Conservation (phyloP, 2,329 filamentous ascomycete species). For the Epichloe coenophiala region DNA sequence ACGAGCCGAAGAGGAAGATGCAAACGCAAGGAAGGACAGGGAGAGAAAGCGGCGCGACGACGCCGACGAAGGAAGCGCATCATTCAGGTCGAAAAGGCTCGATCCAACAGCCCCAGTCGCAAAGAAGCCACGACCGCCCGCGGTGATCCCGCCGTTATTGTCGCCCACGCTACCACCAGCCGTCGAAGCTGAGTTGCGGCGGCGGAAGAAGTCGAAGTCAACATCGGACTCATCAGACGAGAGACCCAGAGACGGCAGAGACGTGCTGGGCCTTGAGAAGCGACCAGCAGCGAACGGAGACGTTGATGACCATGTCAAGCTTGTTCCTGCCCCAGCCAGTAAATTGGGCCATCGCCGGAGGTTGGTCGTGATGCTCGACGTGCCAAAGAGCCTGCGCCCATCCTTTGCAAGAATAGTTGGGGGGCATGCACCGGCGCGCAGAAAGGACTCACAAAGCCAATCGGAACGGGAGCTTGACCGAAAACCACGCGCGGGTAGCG, state of each 20-base stretch:
- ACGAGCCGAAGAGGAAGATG: conserved; percentile 12
- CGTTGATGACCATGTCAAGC: conserved; percentile 15
- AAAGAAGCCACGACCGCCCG: conserved; percentile 25
- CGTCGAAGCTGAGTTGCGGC: conserved; percentile 28
- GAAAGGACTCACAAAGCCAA: conserved; percentile 21
- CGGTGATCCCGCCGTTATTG: conserved; percentile 34
- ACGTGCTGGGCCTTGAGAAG: conserved; percentile 13
- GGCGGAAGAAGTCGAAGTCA: conserved; percentile 21
- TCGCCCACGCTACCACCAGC: conserved; percentile 42
- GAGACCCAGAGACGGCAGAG: conserved; percentile 8
- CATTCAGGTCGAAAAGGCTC: conserved; percentile 18
- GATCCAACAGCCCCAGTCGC: conserved; percentile 11
- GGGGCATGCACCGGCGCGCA: conserved; percentile 23
- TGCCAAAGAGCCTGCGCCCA: conserved; percentile 33
- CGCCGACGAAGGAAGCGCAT: conserved; percentile 14
- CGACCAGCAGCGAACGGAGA: conserved; percentile 16
- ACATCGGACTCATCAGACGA: conserved; percentile 12
- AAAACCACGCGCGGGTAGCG: conserved; percentile 28
- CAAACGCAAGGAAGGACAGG: conserved; percentile 16
- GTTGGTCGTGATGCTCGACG: conserved; percentile 32
- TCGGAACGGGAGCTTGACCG: conserved; percentile 10
- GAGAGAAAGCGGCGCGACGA: conserved; percentile 19
- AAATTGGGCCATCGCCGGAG: conserved; percentile 13
- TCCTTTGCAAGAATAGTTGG: conserved; percentile 33
- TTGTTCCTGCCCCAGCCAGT: not conserved